phyloP scores from a whole-genome alignment of 192 early-diverging fungal genomes.

The Oehlia diaphana region DNA sequence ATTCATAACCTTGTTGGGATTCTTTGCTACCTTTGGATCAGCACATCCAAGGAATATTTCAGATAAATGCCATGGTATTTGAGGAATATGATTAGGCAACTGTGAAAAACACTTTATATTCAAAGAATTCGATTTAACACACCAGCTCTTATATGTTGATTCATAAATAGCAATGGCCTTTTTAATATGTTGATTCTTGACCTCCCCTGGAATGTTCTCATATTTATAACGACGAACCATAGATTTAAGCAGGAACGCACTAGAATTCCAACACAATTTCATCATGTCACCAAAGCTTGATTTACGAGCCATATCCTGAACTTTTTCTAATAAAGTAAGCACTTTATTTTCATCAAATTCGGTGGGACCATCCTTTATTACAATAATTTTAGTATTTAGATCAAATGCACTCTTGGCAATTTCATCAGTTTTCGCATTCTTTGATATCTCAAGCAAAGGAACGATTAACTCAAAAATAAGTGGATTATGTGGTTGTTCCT shows the following conservation, averaged over 20 bases:
- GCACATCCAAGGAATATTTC: slow-evolving; percentile 6
- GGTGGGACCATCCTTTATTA: neutral
- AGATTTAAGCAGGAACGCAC: slow-evolving; percentile 1
- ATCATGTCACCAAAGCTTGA: neutral
- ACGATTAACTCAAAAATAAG: slow-evolving; percentile 12
- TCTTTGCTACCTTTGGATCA: slow-evolving; percentile 6
- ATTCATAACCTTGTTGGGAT: neutral
- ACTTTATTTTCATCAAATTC: neutral
- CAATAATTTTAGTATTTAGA: neutral
- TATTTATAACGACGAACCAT: neutral
- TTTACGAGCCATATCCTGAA: neutral
- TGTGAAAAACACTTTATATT: neutral
- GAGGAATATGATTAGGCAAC: neutral
- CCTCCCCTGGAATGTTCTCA: neutral
- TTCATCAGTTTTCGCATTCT: slow-evolving; percentile 5
- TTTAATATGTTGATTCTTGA: neutral
- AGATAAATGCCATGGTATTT: slow-evolving; percentile 6
- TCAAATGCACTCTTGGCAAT: neutral
- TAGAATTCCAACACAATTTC: neutral
- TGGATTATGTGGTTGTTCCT: neutral
- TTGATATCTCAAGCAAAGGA: slow-evolving; percentile 5
- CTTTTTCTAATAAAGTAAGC: neutral
- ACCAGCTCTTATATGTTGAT: slow-evolving; percentile 2
- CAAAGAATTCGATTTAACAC: neutral
- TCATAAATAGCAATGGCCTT: slow-evolving; percentile 7